These are phyloP conservation scores for Backusella westeae DNA, from an alignment of 192 early-diverging fungal genomes.

Conservation along the genomic window DNA sequence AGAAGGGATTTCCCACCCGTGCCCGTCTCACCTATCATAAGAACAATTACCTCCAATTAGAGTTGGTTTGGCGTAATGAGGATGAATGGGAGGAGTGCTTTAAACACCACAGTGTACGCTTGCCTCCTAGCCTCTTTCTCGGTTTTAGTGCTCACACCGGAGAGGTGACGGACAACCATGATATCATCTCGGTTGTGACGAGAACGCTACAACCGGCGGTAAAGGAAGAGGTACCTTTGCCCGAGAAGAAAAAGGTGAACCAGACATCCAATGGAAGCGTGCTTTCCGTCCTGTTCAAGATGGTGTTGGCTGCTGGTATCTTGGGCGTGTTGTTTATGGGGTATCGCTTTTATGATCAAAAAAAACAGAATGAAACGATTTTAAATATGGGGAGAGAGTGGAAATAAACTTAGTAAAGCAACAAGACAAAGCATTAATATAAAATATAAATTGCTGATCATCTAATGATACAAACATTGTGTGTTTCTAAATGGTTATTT, in stretches of 20 bases:
- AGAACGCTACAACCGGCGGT: slow-evolving; percentile 11
- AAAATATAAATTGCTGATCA: too few species aligned
- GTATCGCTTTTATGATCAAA: slow-evolving; percentile 26
- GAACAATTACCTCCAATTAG: slow-evolving; percentile 49
- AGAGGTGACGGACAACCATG: slow-evolving; percentile 62
- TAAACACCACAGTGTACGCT: slow-evolving; percentile 57
- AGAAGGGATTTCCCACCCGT: slow-evolving; percentile 54
- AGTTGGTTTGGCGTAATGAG: slow-evolving; percentile 33
- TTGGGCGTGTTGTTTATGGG: slow-evolving; percentile 25
- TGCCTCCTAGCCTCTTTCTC: slow-evolving; percentile 75
- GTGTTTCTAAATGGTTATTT: not conserved
- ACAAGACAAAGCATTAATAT: too few species aligned
- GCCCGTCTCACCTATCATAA: slow-evolving; percentile 75
- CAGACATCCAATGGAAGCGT: not conserved
- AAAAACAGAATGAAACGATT: slow-evolving; percentile 30
- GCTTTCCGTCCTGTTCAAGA: slow-evolving; percentile 23
- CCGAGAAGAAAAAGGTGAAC: not conserved
- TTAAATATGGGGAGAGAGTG: not conserved
- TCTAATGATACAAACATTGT: not conserved
- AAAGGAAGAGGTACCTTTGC: not conserved
- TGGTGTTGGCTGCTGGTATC: slow-evolving; percentile 9
- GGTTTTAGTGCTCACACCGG: slow-evolving; percentile 94
- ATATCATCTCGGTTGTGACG: slow-evolving; percentile 47
- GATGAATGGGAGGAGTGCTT: slow-evolving; percentile 86
- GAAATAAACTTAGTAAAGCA: not conserved